phyloP scores from a whole-genome alignment of 805 yeast genomes.

The Wickerhamomyces strasburgensis region DNA sequence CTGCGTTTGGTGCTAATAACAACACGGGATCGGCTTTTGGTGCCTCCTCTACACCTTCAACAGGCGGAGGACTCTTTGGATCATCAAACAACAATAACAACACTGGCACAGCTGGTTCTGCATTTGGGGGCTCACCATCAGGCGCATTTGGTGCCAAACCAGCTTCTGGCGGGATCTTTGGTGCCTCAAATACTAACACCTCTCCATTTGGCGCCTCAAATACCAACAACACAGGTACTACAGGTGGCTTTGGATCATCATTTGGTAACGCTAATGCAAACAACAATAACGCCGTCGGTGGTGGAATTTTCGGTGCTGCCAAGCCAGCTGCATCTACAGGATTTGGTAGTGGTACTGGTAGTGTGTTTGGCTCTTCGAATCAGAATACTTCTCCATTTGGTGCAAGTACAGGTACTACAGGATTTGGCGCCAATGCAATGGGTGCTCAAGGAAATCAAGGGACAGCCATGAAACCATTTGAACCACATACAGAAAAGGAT shows the following conservation, averaged over 20 bases:
- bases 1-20: conserved; percentile 25
- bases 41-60: conserved; percentile 23
- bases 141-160: conserved; percentile 25
- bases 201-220: conserved; percentile 21
- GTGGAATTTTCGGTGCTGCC: conserved; percentile 39
- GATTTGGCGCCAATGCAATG: conserved; percentile 22
- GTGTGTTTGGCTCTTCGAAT: conserved; percentile 11
- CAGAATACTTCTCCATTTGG: conserved; percentile 39
- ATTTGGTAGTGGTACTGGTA: conserved; percentile 19
- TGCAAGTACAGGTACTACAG: conserved; percentile 10
- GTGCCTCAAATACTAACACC: conserved; percentile 16
- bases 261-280: conserved; percentile 36
- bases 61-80: conserved; percentile 37
- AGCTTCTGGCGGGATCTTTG: conserved; percentile 19
- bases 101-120: conserved; percentile 25
- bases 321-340: conserved; percentile 24
- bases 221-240: conserved; percentile 24
- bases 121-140: conserved; percentile 18
- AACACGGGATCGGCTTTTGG: conserved; percentile 20
- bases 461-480: conserved; percentile 66
- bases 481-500: conserved; percentile 70
- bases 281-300: conserved; percentile 21
- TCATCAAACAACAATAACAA: conserved; percentile 22
- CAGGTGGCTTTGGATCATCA: conserved; percentile 28
- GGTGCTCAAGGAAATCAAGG: conserved; percentile 46